Percentiles rank a stretch among this genome's conserved stretches.
Conservation (phyloP, 164 flowering plant species). For the Sedum album region DNA sequence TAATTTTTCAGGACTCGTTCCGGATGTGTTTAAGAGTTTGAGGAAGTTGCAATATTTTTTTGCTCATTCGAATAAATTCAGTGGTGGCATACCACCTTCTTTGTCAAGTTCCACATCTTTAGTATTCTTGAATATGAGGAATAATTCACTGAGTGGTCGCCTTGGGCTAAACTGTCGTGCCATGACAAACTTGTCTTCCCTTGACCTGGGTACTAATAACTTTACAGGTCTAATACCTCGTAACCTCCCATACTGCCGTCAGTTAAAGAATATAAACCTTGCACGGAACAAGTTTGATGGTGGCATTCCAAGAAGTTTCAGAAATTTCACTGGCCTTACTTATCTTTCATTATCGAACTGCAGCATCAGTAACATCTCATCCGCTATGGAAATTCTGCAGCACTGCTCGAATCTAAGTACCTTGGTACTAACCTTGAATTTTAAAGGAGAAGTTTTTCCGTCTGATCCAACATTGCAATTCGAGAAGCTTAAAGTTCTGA, state of each 20-base stretch:
- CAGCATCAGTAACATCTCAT: conserved; percentile 11
- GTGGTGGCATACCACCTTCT: conserved; percentile 14
- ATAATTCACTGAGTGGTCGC: conserved; percentile 13
- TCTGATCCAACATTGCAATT: conserved; percentile 5
- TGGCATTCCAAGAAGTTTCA: conserved; percentile 12
- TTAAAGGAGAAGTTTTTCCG: conserved; percentile 10
- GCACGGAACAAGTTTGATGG: conserved; percentile 7
- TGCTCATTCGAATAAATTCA: conserved; percentile 15
- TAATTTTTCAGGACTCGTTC: conserved; percentile 11
- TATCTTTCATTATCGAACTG: conserved; percentile 13
- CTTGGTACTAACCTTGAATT: conserved; percentile 11
- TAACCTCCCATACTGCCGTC: conserved; percentile 9
- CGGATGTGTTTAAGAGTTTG: conserved; percentile 10
- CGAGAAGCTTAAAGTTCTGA: conserved; percentile 5
- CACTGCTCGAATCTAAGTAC: conserved; percentile 9
- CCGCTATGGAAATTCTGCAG: conserved; percentile 10
- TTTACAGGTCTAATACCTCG: conserved; percentile 15
- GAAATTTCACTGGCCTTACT: conserved; percentile 8
- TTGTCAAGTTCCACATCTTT: conserved; percentile 12
- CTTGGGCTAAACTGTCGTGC: conserved; percentile 10
- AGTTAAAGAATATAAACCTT: conserved; percentile 13
- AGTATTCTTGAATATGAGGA: conserved; percentile 9
- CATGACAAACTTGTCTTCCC: conserved; percentile 13
- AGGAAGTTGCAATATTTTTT: conserved; percentile 10
- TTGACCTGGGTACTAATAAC: conserved; percentile 12